Evolutionary conservation across 139 green algal genomes (phyloP).

Genomic region (Coelastrella sp.): DNA sequence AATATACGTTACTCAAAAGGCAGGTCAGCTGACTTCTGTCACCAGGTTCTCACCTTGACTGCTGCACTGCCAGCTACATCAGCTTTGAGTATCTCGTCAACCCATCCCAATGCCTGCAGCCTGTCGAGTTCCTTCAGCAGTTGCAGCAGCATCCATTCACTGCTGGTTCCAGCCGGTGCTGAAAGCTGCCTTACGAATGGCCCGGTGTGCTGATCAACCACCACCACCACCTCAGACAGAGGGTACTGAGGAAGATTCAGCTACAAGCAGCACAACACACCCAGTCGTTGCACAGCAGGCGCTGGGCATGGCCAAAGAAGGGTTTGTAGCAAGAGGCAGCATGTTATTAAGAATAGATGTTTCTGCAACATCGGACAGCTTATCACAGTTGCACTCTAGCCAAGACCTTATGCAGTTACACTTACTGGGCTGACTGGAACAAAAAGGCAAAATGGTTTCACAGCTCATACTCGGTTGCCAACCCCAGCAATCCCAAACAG

Average conservation of each 20-base stretch:
- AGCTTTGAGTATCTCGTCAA: constrained; percentile 24
- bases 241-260: not conserved
- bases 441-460: no score
- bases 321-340: no score
- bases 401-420: no score
- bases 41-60: not conserved
- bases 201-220: constrained; percentile 17
- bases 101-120: constrained; percentile 3
- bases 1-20: not conserved
- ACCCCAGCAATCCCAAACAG: no score
- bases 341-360: no score
- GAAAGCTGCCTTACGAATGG: constrained; percentile 39
- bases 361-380: no score
- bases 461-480: no score
- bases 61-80: not conserved
- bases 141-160: not conserved
- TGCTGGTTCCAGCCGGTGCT: no score
- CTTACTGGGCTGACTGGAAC: no score
- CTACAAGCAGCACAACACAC: not conserved
- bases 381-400: no score
- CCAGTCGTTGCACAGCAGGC: no score
- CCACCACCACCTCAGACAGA: constrained; percentile 12
- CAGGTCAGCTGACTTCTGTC: not conserved
- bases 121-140: not conserved
- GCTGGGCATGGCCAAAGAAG: no score